phyloP scores from a whole-genome alignment of 2,329 filamentous ascomycete species.

The Aspergillus novofumigatus region DNA sequence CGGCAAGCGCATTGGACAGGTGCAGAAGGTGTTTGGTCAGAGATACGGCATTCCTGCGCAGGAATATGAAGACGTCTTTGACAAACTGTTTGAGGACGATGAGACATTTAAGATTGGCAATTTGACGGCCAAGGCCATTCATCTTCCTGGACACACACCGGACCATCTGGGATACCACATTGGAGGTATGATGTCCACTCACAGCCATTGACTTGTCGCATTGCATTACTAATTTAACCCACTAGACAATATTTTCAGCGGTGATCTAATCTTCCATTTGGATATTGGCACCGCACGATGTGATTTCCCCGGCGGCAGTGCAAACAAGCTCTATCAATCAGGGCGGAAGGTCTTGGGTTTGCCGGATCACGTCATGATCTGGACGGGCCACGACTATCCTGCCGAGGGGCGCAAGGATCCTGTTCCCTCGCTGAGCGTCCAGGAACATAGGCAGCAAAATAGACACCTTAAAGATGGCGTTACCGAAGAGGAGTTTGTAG shows the following conservation, averaged over 20 bases:
- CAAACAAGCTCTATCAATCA: constrained; percentile 44
- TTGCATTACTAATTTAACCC: background rate
- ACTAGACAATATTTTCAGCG: constrained; percentile 49
- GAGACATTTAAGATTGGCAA: constrained; percentile 52
- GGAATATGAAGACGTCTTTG: constrained; percentile 50
- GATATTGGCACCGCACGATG: constrained; percentile 52
- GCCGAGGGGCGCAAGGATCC: constrained; percentile 33
- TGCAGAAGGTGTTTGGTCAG: constrained; percentile 51
- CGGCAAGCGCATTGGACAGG: constrained; percentile 52
- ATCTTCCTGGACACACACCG: constrained; percentile 61
- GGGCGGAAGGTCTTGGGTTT: constrained; percentile 42
- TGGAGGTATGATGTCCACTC: constrained; percentile 31
- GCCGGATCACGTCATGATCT: constrained; percentile 46
- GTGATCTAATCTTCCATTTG: constrained; percentile 51
- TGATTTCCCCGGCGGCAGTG: constrained; percentile 53
- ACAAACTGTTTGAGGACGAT: constrained; percentile 53
- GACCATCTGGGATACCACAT: constrained; percentile 61
- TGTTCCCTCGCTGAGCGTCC: constrained; percentile 43
- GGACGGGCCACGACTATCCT: constrained; percentile 55
- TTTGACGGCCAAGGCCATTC: constrained; percentile 47
- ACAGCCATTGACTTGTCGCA: background rate
- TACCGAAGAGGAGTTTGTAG: constrained; percentile 44
- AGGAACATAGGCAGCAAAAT: constrained; percentile 45
- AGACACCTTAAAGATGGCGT: constrained; percentile 46
- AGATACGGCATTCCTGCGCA: constrained; percentile 46